These are phyloP conservation scores for Penicillium sp. DNA, from an alignment of 2,329 filamentous ascomycete genomes.

Conservation along the genomic window DNA sequence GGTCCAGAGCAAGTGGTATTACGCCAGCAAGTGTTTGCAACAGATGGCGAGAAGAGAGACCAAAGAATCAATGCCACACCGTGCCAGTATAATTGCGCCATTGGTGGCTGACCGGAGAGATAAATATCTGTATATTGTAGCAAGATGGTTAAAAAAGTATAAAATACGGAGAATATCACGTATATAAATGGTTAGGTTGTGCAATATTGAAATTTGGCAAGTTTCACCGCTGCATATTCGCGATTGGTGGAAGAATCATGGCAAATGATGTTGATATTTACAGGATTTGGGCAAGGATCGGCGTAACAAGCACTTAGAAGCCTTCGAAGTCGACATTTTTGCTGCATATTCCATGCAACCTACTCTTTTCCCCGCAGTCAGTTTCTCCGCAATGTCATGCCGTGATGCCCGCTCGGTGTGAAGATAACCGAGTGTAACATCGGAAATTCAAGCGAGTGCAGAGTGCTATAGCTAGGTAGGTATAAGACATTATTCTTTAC, in stretches of 20 bases:
- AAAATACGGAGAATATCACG: background rate
- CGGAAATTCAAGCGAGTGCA: background rate
- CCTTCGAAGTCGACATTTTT: background rate
- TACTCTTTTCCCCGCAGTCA: conserved; percentile 11
- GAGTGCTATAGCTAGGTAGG: background rate
- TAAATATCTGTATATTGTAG: background rate
- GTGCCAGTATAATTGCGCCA: conserved; percentile 16
- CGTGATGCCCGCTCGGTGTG: conserved; percentile 4
- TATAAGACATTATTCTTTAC: background rate
- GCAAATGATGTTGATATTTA: background rate
- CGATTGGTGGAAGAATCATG: conserved; percentile 20
- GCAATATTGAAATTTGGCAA: background rate
- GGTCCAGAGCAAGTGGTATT: conserved; percentile 56
- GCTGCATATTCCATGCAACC: background rate
- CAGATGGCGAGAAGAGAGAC: conserved; percentile 14
- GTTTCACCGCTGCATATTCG: background rate
- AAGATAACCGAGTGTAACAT: conserved; percentile 8
- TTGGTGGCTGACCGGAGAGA: background rate
- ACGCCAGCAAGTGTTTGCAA: conserved; percentile 52
- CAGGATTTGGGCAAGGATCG: conserved; percentile 13
- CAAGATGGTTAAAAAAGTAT: background rate
- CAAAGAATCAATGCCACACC: conserved; percentile 14
- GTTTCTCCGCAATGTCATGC: conserved; percentile 3
- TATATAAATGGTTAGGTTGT: background rate
- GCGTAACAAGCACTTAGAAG: conserved; percentile 14